phyloP scores from a whole-genome alignment of 75 land plant genomes.

The Adiantum capillusveneris region DNA sequence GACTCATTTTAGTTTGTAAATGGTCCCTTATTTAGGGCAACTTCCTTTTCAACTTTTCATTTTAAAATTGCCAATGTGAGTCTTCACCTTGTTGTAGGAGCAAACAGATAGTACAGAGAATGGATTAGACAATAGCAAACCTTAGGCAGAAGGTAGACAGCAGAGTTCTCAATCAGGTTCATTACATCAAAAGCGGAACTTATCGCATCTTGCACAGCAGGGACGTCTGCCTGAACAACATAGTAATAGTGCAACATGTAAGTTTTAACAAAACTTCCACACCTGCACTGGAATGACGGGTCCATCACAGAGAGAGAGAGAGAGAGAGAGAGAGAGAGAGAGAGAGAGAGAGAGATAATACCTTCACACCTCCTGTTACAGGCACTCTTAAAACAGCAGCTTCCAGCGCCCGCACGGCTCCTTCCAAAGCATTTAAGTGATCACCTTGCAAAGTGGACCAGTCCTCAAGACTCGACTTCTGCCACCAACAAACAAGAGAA shows the following conservation, averaged over 20 bases:
- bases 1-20: too few species aligned
- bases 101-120: too few species aligned
- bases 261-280: too few species aligned
- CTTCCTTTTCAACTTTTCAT: background rate
- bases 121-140: too few species aligned
- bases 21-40: background rate
- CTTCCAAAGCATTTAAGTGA: conserved; percentile 49
- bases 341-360: conserved; percentile 1
- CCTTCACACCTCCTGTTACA: conserved; percentile 56
- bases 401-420: conserved; percentile 44
- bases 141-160: conserved; percentile 16
- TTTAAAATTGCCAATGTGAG: background rate
- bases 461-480: conserved; percentile 60
- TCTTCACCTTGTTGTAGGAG: too few species aligned
- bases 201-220: conserved; percentile 23
- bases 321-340: too few species aligned
- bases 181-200: conserved; percentile 30
- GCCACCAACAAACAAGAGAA: conserved; percentile 6
- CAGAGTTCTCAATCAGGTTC: conserved; percentile 26
- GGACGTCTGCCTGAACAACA: conserved; percentile 28
- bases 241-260: background rate
- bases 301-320: background rate
- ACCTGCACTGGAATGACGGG: background rate
- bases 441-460: conserved; percentile 60
- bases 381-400: conserved; percentile 62